Evolutionary conservation across 192 early-diverging fungal species (phyloP), one percentile per base, ranked within the genome.

Genomic region (Radiomyces spectabilis): DNA sequence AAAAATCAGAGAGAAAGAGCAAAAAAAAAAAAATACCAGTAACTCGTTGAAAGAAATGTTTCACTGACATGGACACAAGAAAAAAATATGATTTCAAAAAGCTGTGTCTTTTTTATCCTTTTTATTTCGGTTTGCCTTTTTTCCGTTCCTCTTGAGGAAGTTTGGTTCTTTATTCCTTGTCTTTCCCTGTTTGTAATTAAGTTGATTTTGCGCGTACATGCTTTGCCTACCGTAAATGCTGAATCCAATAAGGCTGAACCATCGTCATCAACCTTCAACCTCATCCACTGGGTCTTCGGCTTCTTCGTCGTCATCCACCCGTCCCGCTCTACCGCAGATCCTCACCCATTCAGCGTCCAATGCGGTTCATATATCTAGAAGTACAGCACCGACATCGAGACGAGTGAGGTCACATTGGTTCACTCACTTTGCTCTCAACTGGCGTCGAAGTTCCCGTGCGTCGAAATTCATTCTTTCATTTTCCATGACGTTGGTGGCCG

Each of bases 361-460:
- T 58, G 63, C 57, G 24, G 63, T 48, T 21, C 42, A 51, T 12
- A 26, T 57, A 18, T 41, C 63, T 21, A 51, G 55, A 40, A 57
- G 63, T 33, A 55, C 31, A 29, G 57, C 61, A 16, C 63, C 43
- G 4, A 68, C 70, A n/a, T 67, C 70, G 4, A 51, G 70, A 48
- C 31, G 53, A 48, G 70, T 76, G 8, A 55, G 74, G 15, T 49
- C 66, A 16, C 67, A 76, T 25, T 52, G 63, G 43, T 38, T 76
- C 44, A 48, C 56, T 31, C 60, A 68, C 8, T 37, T 71, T 24
- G 26, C 52, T 10, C 38, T 41, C n/a, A 61, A 55, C 16, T 75
- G 73, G 73, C 34, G 48, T 7, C 55, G 18, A 48, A 63, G 72
- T 1, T 72, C 76, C 18, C 37, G 73, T 38, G 57, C 56, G 13